Percentiles rank a stretch among this genome's conserved stretches.
phyloP scores from a whole-genome alignment of 108 stramenopile genomes.

The Parietichytrium sp. region DNA sequence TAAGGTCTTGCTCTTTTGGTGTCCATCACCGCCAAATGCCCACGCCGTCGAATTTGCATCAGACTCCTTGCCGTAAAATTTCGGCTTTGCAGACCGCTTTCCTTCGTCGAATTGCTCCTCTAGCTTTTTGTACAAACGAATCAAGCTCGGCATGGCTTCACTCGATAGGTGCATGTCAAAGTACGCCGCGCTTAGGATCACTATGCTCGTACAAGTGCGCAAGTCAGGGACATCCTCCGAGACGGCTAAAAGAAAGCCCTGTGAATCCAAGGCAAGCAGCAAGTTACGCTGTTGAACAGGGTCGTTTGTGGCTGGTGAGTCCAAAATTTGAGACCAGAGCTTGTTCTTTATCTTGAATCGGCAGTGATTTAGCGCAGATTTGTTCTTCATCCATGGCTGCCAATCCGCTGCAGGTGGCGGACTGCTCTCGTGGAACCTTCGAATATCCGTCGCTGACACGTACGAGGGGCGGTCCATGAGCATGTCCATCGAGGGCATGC shows the following conservation, averaged over 20 bases:
- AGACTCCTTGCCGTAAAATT: neutral
- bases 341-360: neutral
- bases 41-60: neutral
- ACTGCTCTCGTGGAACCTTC: conserved; percentile 2
- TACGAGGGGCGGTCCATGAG: conserved; percentile 29
- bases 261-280: neutral
- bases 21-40: neutral
- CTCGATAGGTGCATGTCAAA: neutral
- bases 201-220: neutral
- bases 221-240: conserved; percentile 18
- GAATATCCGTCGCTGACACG: conserved; percentile 13
- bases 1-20: neutral
- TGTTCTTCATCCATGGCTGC: conserved; percentile 25
- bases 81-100: neutral
- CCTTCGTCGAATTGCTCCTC: neutral
- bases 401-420: neutral
- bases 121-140: neutral
- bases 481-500: neutral
- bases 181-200: neutral
- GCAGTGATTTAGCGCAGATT: conserved; percentile 2
- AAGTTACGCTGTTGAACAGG: neutral
- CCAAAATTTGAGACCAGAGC: conserved; percentile 9
- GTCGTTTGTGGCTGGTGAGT: neutral
- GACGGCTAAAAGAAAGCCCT: neutral
- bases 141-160: neutral